Conservation (phyloP, 2,329 filamentous ascomycete genomes). For the Beauveria caledonica region DNA sequence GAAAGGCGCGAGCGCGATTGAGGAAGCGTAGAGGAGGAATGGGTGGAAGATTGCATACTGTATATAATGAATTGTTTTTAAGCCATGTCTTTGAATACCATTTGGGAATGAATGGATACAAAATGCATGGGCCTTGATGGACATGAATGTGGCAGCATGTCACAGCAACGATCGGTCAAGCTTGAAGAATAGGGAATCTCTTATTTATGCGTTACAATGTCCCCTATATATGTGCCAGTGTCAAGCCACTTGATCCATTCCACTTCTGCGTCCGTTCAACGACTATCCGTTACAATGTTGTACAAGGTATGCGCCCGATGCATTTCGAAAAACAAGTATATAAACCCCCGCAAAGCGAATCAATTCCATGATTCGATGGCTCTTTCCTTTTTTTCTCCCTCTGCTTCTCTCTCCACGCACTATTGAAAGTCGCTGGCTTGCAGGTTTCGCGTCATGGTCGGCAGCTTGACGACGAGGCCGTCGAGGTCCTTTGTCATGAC, state of each 20-base stretch:
- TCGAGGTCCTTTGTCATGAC: constrained; percentile 85
- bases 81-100: not conserved
- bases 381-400: not conserved
- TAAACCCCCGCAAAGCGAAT: not conserved
- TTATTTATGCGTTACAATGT: constrained; percentile 1
- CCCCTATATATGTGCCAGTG: not conserved
- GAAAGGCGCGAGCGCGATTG: constrained; percentile 45
- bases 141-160: not conserved
- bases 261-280: not conserved
- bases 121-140: no score
- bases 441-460: constrained; percentile 89
- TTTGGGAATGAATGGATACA: constrained; percentile 9
- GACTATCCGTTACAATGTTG: constrained; percentile 5
- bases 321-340: not conserved
- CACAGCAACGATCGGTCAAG: not conserved
- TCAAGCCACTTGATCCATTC: not conserved
- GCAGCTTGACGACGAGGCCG: constrained; percentile 75
- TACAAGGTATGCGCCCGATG: constrained; percentile 7
- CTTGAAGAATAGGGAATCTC: constrained; percentile 8
- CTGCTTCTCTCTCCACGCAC: not conserved
- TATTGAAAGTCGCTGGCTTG: constrained; percentile 83
- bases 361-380: not conserved
- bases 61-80: constrained; percentile 11
- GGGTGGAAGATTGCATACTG: not conserved
- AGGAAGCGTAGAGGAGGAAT: constrained; percentile 40